A percentile compares a stretch with the other conserved stretches of the same genome.
These are phyloP conservation scores for Moesziomyces antarcticus DNA, from an alignment of 1,284 basidiomycete species.

Conservation along the genomic window DNA sequence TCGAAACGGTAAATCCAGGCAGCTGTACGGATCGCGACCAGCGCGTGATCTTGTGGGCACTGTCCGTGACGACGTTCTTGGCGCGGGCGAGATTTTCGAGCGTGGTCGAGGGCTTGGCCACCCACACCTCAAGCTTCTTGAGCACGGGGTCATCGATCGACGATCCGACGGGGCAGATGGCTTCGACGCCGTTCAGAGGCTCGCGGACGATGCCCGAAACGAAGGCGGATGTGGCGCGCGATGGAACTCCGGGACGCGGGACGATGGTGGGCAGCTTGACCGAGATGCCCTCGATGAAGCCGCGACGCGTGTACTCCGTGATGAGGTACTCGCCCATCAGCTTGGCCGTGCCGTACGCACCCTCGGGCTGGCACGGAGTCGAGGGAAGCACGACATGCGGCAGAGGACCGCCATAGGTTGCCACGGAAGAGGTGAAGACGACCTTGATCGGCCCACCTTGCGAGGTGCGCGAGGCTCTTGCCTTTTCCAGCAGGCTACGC, in stretches of 20 bases:
- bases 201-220: conserved; percentile 39
- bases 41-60: conserved; percentile 8
- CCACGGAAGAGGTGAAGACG: conserved; percentile 38
- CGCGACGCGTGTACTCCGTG: conserved; percentile 31
- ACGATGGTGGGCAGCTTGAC: conserved; percentile 43
- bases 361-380: conserved; percentile 30
- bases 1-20: conserved; percentile 25
- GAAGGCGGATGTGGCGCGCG: conserved; percentile 35
- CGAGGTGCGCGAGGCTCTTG: conserved; percentile 11
- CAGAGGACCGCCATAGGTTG: conserved; percentile 25
- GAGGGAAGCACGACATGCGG: conserved; percentile 27
- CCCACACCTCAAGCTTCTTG: conserved; percentile 21
- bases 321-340: conserved; percentile 36
- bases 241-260: conserved; percentile 29
- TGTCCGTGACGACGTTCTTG: conserved; percentile 10
- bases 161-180: conserved; percentile 31
- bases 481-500: conserved; percentile 23
- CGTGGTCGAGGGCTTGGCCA: conserved; percentile 28
- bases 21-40: conserved; percentile 25
- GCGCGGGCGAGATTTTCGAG: conserved; percentile 28
- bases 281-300: conserved; percentile 34
- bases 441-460: conserved; percentile 18
- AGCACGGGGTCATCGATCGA: conserved; percentile 23
- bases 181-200: conserved; percentile 20
- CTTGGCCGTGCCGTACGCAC: conserved; percentile 34